Base-by-base conservation (phyloP, 2,329 filamentous ascomycete species). In the Fusarium verrucosum region DNA sequence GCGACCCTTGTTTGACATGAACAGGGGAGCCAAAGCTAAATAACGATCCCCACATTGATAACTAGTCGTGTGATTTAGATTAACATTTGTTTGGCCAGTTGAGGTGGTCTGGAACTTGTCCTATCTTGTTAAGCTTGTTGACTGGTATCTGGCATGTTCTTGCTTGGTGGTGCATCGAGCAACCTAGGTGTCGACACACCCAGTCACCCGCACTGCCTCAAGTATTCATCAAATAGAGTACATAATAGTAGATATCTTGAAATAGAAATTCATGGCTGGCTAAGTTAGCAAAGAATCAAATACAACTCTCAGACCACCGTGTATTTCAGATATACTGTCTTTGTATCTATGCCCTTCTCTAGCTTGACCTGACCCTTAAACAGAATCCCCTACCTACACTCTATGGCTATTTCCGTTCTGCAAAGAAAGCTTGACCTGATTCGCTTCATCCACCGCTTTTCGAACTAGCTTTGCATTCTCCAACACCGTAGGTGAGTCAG, bases 31-130 rank as follows among this genome's bases (percentile, higher is more conserved):
- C 40, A 47, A 36, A 47, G 22, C 44, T 26, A 40, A 47, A 33
- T n/a, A 9, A 20, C 43, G 10, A 47, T 47, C 44, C 44, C 44
- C 44, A 22, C 44, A 40, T 47, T 47, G 44, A 47, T 40, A 40
- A 17, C 32, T 47, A 10, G 32, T 47, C 44, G 44, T 47, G 44
- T 47, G 10, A 13, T 22, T 14, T 20, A 33, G 44, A 40, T 22
- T n/a, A 32, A 32, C n/a, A 40, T 47, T 38, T 2, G 10, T 40
- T 26, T 10, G 4, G 44, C 32, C 22, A 37, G 10, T 13, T 26
- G 7, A 10, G 25, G 5, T 20, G 44, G 32, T 19, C 22, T 47
- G 7, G 17, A 14, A 11, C 16, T 26, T 17, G 26, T 22, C 5
- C 10, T 23, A 40, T 26, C n/a, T 26, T n/a, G 5, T 19, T 26